Percentiles rank a stretch among this genome's conserved stretches.
These are phyloP conservation scores for Termitomyces sp. DNA, from an alignment of 768 basidiomycete species.

Conservation along the genomic window DNA sequence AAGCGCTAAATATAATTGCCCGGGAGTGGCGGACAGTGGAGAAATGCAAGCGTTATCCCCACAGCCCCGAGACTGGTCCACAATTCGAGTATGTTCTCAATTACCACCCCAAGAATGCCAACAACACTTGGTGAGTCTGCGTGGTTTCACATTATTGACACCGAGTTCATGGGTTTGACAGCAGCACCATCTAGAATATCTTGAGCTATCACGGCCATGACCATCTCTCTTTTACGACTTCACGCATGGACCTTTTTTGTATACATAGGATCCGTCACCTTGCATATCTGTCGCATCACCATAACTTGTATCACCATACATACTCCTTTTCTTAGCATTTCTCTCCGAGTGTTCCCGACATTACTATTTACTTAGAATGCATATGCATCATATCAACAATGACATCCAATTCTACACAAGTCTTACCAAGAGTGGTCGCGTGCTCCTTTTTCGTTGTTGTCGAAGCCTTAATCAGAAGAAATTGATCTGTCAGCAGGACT, in stretches of 20 bases:
- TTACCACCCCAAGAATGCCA: conserved; percentile 30
- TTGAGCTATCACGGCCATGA: background rate
- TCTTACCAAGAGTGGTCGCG: background rate
- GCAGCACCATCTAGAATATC: background rate
- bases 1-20: conserved; percentile 60
- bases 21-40: conserved; percentile 70
- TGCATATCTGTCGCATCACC: background rate
- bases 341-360: background rate
- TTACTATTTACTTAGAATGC: background rate
- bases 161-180: background rate
- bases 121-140: conserved; percentile 5
- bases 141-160: background rate
- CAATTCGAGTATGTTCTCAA: conserved; percentile 72
- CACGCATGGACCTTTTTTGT: background rate
- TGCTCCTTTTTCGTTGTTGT: background rate
- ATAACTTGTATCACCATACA: background rate
- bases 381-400: background rate
- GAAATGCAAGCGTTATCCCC: conserved; percentile 70
- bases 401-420: background rate
- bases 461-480: background rate
- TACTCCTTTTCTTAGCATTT: conserved; percentile 1
- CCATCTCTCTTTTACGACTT: background rate
- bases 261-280: background rate
- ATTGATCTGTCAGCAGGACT: background rate
- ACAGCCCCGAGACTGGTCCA: conserved; percentile 75